Base-by-base conservation (phyloP, 805 yeast genomes). In the Saturnispora zaruensis region DNA sequence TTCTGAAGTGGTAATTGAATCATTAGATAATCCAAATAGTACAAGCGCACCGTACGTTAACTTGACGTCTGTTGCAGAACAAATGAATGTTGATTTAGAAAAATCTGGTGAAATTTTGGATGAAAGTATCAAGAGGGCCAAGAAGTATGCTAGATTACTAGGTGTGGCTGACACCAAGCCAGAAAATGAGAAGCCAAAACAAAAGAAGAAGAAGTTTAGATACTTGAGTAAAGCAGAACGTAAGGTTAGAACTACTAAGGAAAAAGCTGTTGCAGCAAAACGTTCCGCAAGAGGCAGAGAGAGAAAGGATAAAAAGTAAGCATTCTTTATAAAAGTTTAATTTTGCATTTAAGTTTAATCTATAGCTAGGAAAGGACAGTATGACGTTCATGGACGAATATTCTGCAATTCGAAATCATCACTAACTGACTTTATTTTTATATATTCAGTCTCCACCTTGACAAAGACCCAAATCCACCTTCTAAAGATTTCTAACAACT, bases 391-490 rank as follows among this genome's bases (percentile, higher is more conserved):
- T 38, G 13, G 46, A 42, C 52, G 44, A 20, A 56, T 25, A 36
- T 37, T 50, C 46, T 63, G 61, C 30, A 64, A 37, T 50, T 63
- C 66, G 25, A 62, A 33, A 5, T 53, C 55, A 13, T 50, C 51
- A 21, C 32, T 40, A 25, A 38, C 30, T 8, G 56, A 45, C 3
- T 57, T 53, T 32, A 55, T 45, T 57, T 66, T 66, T 45, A 66
- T 55, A 42, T 73, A 81, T 61, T 91, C 97, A 28, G 84, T 78
- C 57, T 93, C 98, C 16, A 90, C 68, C 60, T 93, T 83, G 61
- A 91, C 70, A 53, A 87, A 76, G 40, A 89, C 78, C 99, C 99
- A 93, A 46, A 88, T 66, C 80, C 90, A 87, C 61, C 99, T 76
- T 67, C 99, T 75, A 7, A 82, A 56, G 6, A 93, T 71, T 63